Conservation (phyloP, 345 rosid species). For the Eucalyptus melliodora region DNA sequence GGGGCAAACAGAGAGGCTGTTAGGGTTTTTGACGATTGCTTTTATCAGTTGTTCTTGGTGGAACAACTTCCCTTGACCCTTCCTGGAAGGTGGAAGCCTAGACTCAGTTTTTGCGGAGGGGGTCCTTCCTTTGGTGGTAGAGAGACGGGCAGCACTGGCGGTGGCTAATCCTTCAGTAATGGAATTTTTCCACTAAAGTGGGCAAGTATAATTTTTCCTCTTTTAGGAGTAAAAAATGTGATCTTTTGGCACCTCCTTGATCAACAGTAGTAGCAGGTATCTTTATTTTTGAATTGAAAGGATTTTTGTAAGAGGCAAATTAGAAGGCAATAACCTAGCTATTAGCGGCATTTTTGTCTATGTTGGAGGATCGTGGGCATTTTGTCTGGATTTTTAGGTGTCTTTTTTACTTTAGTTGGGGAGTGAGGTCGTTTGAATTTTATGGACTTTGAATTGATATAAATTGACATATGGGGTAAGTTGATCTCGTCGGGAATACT, state of each 20-base stretch:
- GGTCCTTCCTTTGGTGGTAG: not conserved
- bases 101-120: not conserved
- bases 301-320: not conserved
- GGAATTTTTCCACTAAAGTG: not conserved
- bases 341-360: no score
- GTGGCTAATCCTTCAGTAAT: not conserved
- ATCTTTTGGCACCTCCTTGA: not conserved
- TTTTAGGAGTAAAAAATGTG: not conserved
- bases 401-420: no score
- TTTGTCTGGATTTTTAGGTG: no score
- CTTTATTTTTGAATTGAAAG: not conserved
- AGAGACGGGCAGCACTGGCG: rapidly evolving
- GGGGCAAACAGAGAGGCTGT: not conserved
- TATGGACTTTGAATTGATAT: no score
- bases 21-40: no score
- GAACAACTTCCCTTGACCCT: not conserved
- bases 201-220: not conserved
- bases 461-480: no score
- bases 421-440: no score
- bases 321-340: not conserved
- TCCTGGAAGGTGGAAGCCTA: not conserved
- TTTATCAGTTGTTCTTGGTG: not conserved
- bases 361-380: no score
- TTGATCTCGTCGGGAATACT: no score
- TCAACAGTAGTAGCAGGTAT: not conserved